Percentiles rank a stretch among this genome's conserved stretches.
phyloP scores from a whole-genome alignment of 495 filamentous ascomycete genomes.

The Ascobolus immersus region DNA sequence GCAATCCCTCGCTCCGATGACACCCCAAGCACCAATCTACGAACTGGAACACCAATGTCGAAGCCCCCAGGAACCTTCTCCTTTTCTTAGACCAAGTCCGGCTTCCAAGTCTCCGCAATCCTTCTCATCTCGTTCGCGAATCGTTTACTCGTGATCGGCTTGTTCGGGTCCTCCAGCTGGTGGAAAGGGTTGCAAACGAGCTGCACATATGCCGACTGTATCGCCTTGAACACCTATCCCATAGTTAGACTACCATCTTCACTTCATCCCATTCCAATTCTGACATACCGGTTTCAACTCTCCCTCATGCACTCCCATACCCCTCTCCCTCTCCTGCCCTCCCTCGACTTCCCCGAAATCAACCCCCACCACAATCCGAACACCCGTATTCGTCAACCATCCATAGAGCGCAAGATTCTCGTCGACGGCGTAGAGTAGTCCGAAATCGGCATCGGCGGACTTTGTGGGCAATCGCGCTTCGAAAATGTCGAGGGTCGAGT shows the following conservation, averaged over 20 bases:
- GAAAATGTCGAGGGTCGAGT: constrained; percentile 80
- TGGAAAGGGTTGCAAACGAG: constrained; percentile 91
- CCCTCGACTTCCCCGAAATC: constrained; percentile 37
- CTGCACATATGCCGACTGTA: constrained; percentile 74
- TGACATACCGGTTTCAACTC: constrained; percentile 11
- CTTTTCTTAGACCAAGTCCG: too few relatives aligned
- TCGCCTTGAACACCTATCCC: constrained; percentile 56
- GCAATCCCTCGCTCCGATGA: too few relatives aligned
- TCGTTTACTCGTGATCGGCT: constrained; percentile 51
- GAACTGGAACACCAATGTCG: too few relatives aligned
- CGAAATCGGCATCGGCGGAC: constrained; percentile 53
- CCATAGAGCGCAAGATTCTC: constrained; percentile 80
- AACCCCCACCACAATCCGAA: constrained; percentile 53
- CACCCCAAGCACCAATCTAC: too few relatives aligned
- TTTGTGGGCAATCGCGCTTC: constrained; percentile 46
- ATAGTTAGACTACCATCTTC: constrained; percentile 3
- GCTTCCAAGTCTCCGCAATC: constrained; percentile 50
- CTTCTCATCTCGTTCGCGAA: constrained; percentile 62
- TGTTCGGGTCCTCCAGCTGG: constrained; percentile 34
- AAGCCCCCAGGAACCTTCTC: too few relatives aligned
- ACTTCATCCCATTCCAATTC: background rate
- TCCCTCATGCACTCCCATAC: constrained; percentile 62
- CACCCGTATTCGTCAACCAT: constrained; percentile 89
- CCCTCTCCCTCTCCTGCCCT: constrained; percentile 48
- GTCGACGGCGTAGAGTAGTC: constrained; percentile 74